phyloP scores from a whole-genome alignment of 1,284 basidiomycete genomes.

The Phylloporus sp. region DNA sequence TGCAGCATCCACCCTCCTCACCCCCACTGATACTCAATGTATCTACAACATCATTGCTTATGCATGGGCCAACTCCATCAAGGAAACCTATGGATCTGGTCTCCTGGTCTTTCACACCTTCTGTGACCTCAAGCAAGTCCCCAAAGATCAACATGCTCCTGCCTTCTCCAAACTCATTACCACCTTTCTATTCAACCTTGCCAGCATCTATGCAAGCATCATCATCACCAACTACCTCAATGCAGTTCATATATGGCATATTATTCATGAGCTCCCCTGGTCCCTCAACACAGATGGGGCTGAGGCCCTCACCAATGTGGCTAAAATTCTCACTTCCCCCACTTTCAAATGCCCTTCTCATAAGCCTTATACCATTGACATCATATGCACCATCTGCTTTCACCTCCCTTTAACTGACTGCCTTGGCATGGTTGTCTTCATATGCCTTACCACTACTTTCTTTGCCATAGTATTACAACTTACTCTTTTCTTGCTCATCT shows the following conservation, averaged over 20 bases:
- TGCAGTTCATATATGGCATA: neutral
- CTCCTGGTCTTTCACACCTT: neutral
- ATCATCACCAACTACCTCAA: neutral
- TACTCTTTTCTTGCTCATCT: no score
- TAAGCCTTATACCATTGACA: neutral
- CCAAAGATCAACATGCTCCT: neutral
- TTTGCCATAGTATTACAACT: no score
- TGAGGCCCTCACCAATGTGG: neutral
- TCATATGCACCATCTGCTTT: fast-evolving
- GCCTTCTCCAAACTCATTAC: neutral
- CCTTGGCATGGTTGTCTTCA: neutral
- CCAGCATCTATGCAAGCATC: neutral
- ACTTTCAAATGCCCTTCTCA: neutral
- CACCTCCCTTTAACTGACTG: fast-evolving
- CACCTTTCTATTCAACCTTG: neutral
- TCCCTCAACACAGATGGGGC: neutral
- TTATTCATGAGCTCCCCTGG: neutral
- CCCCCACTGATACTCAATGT: neutral
- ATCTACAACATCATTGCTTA: neutral
- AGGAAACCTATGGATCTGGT: neutral
- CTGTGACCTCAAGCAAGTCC: neutral
- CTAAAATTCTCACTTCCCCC: fast-evolving
- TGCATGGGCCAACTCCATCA: neutral
- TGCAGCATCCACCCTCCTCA: no score
- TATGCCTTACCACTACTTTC: constrained; percentile 5